Evolutionary conservation across 1,139 yeast species (phyloP).

Genomic region (Saccharomycopsis phalli): DNA sequence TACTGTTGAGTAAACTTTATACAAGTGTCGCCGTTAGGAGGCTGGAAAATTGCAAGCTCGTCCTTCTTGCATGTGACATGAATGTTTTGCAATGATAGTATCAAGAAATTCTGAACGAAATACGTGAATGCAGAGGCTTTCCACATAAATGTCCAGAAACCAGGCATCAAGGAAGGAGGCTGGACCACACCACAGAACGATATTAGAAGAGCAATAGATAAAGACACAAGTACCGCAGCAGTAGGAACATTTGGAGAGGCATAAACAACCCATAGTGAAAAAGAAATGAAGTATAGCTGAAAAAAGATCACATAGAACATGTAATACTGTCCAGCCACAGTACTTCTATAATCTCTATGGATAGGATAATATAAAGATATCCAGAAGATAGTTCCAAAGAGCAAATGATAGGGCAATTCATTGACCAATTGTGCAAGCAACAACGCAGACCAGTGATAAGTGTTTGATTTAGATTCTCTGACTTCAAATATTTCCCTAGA

Average conservation of each 20-base stretch:
- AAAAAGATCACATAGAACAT: conserved; percentile 39
- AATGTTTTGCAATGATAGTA: conserved; percentile 23
- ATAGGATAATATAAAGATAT: conserved; percentile 48
- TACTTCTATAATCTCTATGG: conserved; percentile 36
- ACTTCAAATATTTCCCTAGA: conserved; percentile 49
- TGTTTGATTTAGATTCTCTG: conserved; percentile 51
- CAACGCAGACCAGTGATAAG: conserved; percentile 54
- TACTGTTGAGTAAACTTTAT: conserved; percentile 25
- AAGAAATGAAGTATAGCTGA: conserved; percentile 41
- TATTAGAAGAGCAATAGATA: conserved; percentile 42
- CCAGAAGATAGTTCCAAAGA: conserved; percentile 41
- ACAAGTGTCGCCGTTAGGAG: conserved; percentile 30
- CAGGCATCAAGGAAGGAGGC: conserved; percentile 44
- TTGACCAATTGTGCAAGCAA: conserved; percentile 40
- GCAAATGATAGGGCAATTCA: conserved; percentile 43
- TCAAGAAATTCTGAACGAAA: conserved; percentile 23
- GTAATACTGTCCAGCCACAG: conserved; percentile 44
- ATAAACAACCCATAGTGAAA: conserved; percentile 44
- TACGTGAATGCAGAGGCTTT: conserved; percentile 34
- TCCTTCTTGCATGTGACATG: conserved; percentile 25
- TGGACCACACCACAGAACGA: conserved; percentile 56
- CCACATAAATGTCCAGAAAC: conserved; percentile 30
- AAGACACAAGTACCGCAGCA: conserved; percentile 45
- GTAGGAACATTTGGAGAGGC: conserved; percentile 50
- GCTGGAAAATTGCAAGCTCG: conserved; percentile 27